Percentiles rank a stretch among this genome's conserved stretches.
These are phyloP conservation scores for Solidago caesia DNA, from an alignment of 129 eudicot species.

Conservation along the genomic window DNA sequence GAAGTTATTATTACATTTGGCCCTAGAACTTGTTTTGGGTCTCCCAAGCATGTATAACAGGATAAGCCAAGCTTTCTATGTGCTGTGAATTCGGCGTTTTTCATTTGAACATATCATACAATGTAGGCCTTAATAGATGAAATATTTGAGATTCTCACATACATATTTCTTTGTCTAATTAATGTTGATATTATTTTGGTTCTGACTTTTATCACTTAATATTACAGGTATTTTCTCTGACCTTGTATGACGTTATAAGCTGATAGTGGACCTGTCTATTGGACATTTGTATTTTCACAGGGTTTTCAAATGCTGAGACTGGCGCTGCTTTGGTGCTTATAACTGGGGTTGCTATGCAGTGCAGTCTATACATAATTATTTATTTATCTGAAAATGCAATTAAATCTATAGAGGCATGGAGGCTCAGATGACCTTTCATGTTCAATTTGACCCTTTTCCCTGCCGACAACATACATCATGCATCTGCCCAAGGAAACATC, in stretches of 20 bases:
- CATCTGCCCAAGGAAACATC: conserved; percentile 4
- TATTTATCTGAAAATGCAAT: conserved; percentile 21
- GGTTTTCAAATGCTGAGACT: conserved; percentile 38
- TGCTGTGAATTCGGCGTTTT: neutral
- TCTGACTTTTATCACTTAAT: conserved; percentile 55
- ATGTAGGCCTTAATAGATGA: conserved; percentile 2
- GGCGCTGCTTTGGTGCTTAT: conserved; percentile 40
- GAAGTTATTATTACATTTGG: neutral
- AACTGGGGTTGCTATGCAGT: conserved; percentile 27
- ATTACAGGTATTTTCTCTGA: conserved; percentile 99
- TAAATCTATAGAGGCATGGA: conserved; percentile 12
- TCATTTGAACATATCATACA: neutral
- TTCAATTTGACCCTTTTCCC: neutral
- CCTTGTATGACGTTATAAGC: conserved; percentile 96
- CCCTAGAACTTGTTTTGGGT: neutral
- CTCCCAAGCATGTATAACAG: neutral
- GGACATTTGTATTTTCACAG: conserved; percentile 84
- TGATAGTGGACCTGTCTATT: conserved; percentile 80
- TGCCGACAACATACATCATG: neutral
- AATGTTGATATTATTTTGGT: conserved; percentile 13
- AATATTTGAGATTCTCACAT: conserved; percentile 6
- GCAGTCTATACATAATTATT: conserved; percentile 23
- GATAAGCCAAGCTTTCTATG: neutral
- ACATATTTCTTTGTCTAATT: neutral
- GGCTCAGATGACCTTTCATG: conserved; percentile 5